Conservation (phyloP, 2,329 filamentous ascomycete genomes). For the Esteya vermicola region DNA sequence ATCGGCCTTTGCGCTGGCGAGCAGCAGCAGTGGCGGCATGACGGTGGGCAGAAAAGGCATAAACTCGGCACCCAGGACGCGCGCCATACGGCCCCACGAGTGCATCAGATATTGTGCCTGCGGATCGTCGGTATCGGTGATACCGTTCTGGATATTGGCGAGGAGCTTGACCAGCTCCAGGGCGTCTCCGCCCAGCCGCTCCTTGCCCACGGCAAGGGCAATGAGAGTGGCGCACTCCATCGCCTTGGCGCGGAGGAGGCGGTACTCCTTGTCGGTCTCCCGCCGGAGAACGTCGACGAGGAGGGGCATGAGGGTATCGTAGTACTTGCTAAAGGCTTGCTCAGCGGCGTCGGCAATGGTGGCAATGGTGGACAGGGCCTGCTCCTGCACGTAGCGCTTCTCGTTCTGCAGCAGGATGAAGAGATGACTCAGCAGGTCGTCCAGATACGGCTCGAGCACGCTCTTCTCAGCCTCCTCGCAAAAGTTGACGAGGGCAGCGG, state of each 20-base stretch:
- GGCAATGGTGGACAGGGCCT: constrained; percentile 92
- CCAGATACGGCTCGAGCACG: constrained; percentile 83
- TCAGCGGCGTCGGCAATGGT: constrained; percentile 98
- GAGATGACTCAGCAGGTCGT: constrained; percentile 70
- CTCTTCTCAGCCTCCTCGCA: constrained; percentile 95
- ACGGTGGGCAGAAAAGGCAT: constrained; percentile 83
- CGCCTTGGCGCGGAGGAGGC: constrained; percentile 83
- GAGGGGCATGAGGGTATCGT: constrained; percentile 88
- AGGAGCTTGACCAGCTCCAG: constrained; percentile 77
- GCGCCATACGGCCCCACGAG: constrained; percentile 98
- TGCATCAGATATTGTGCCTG: constrained; percentile 95
- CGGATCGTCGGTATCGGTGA: constrained; percentile 84
- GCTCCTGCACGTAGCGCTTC: constrained; percentile 94
- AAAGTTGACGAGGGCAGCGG: constrained; percentile 96
- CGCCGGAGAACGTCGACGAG: constrained; percentile 79
- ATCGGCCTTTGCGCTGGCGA: constrained; percentile 90
- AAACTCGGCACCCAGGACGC: constrained; percentile 81
- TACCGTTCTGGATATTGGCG: constrained; percentile 71
- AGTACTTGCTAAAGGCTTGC: constrained; percentile 87
- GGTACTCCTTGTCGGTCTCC: constrained; percentile 86
- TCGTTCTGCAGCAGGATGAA: constrained; percentile 80
- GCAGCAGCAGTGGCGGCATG: constrained; percentile 82
- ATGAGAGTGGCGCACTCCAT: constrained; percentile 99
- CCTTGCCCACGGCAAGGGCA: constrained; percentile 84
- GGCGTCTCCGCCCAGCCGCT: constrained; percentile 78